phyloP scores from a whole-genome alignment of 805 yeast species.

The Yarrowia osloensis region DNA sequence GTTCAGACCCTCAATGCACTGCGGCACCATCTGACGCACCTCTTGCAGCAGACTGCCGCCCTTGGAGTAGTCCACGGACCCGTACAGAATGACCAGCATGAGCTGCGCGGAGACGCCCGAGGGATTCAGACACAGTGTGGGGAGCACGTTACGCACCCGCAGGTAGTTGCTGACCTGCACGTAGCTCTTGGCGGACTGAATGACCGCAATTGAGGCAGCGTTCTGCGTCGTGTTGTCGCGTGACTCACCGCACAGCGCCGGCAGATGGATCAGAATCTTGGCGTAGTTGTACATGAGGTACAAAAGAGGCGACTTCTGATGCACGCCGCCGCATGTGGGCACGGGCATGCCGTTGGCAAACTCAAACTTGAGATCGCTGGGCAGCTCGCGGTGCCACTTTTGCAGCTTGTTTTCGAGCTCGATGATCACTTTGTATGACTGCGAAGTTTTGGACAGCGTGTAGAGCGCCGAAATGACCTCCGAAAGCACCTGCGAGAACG shows the following conservation, averaged over 20 bases:
- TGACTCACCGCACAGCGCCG: conserved; percentile 42
- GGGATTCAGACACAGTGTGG: conserved; percentile 41
- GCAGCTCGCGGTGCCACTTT: conserved; percentile 74
- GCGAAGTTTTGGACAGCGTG: conserved; percentile 34
- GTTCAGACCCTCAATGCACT: conserved; percentile 35
- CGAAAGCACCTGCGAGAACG: conserved; percentile 69
- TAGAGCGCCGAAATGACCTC: conserved; percentile 61
- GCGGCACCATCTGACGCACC: conserved; percentile 55
- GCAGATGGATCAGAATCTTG: conserved; percentile 63
- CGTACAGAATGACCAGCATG: conserved; percentile 45
- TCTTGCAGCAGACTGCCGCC: conserved; percentile 80
- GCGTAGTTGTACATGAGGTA: conserved; percentile 63
- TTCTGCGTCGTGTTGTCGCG: conserved; percentile 33
- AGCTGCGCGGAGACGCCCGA: conserved; percentile 36
- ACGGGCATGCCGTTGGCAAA: conserved; percentile 44
- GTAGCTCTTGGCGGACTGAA: conserved; percentile 42
- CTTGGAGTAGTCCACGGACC: conserved; percentile 77
- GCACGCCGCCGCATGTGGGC: conserved; percentile 37
- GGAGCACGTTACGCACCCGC: conserved; percentile 35
- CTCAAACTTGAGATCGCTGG: conserved; percentile 61
- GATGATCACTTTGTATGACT: conserved; percentile 37
- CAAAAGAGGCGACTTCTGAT: conserved; percentile 47
- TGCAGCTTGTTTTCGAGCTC: conserved; percentile 67
- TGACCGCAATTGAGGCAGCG: conserved; percentile 41
- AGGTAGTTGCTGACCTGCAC: conserved; percentile 40